Evolutionary conservation across 2,329 filamentous ascomycete genomes (phyloP).

Genomic region (Talaromyces verruculosus): DNA sequence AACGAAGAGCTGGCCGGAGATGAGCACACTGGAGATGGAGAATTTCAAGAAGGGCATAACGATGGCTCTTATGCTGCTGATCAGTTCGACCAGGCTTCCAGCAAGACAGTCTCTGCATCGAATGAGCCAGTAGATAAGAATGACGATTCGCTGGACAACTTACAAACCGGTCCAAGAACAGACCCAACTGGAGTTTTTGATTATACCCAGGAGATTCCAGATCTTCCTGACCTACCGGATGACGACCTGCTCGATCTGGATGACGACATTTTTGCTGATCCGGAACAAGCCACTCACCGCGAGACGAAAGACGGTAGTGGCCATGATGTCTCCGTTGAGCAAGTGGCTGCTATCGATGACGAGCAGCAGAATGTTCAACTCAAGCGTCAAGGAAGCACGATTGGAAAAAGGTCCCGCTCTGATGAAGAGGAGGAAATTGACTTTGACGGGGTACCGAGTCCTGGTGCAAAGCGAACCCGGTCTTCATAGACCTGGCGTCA

Average conservation of each 20-base stretch:
- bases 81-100: slow-evolving; percentile 14
- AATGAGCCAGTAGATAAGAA: slow-evolving; percentile 14
- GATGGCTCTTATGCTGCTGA: slow-evolving; percentile 21
- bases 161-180: slow-evolving; percentile 6
- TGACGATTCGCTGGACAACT: slow-evolving; percentile 7
- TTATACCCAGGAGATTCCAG: slow-evolving; percentile 22
- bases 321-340: slow-evolving; percentile 40
- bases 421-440: slow-evolving; percentile 37
- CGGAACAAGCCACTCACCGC: slow-evolving; percentile 23
- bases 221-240: slow-evolving; percentile 17
- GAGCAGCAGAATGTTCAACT: slow-evolving; percentile 24
- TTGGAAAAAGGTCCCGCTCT: slow-evolving; percentile 38
- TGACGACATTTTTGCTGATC: slow-evolving; percentile 35
- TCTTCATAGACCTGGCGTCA: slow-evolving; percentile 38
- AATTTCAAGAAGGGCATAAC: slow-evolving; percentile 13
- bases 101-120: slow-evolving; percentile 15
- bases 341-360: slow-evolving; percentile 27
- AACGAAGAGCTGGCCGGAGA: slow-evolving; percentile 20
- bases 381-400: slow-evolving; percentile 25
- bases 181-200: slow-evolving; percentile 13
- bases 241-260: slow-evolving; percentile 36
- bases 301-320: slow-evolving; percentile 26
- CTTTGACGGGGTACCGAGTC: slow-evolving; percentile 26
- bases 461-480: slow-evolving; percentile 56
- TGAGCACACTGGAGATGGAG: slow-evolving; percentile 21